Evolutionary conservation across 176 grass and related monocot species (phyloP).

Genomic region (Metroxylon sagu): DNA sequence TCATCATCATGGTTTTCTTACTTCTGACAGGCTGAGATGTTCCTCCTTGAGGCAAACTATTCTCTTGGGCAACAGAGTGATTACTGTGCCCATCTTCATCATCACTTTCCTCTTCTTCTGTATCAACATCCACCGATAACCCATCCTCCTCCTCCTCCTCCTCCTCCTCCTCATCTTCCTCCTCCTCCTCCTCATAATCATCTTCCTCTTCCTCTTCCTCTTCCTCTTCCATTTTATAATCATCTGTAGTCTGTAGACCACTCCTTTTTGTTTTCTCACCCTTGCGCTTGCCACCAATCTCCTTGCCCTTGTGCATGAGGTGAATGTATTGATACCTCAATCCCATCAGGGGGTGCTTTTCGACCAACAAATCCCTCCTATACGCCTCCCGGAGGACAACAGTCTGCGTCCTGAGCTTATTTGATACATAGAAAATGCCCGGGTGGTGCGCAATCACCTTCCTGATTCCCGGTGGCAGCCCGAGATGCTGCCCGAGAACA

Average conservation of each 20-base stretch:
- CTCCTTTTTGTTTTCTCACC: slow-evolving; percentile 11
- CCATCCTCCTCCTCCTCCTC: slow-evolving; percentile 33
- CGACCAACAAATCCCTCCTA: slow-evolving; percentile 56
- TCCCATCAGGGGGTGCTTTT: slow-evolving; percentile 82
- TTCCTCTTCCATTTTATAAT: slow-evolving; percentile 17
- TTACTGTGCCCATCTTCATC: slow-evolving; percentile 26
- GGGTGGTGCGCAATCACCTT: slow-evolving; percentile 66
- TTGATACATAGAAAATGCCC: slow-evolving; percentile 83
- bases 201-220: slow-evolving; percentile 6
- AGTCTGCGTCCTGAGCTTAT: slow-evolving; percentile 73
- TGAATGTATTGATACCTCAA: slow-evolving; percentile 77
- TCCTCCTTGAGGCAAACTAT: no score
- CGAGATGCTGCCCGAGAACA: slow-evolving; percentile 55
- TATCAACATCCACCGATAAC: slow-evolving; percentile 27
- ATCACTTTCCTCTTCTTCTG: slow-evolving; percentile 40
- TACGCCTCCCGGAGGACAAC: slow-evolving; percentile 83
- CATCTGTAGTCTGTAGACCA: slow-evolving; percentile 6
- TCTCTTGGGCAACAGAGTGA: no score
- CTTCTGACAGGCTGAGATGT: no score
- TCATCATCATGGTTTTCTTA: no score
- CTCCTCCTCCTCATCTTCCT: slow-evolving; percentile 28
- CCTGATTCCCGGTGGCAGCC: slow-evolving; percentile 55
- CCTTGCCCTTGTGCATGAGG: slow-evolving; percentile 82
- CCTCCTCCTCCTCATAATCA: slow-evolving; percentile 24
- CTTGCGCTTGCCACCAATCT: slow-evolving; percentile 29